phyloP scores from a whole-genome alignment of 192 early-diverging fungal species.

The Pilaira anomala region DNA sequence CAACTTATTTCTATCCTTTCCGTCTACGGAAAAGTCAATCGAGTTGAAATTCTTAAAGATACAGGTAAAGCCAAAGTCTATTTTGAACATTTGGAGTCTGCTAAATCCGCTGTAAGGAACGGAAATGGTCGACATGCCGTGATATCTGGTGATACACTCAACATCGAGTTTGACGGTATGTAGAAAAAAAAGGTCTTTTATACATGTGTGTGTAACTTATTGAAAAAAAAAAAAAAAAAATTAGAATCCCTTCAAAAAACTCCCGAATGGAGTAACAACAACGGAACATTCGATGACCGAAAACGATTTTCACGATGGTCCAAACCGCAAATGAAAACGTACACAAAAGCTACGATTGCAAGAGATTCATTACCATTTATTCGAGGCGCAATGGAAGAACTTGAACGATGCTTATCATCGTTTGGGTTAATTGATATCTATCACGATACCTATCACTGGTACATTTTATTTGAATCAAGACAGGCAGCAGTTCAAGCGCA shows the following conservation, averaged over 20 bases:
- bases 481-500: slow-evolving; percentile 38
- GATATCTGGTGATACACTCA: slow-evolving; percentile 22
- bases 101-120: slow-evolving; percentile 42
- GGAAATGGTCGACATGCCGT: slow-evolving; percentile 39
- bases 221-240: neutral
- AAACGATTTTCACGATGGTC: too few relatives aligned
- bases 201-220: neutral
- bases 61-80: slow-evolving; percentile 46
- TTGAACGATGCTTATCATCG: slow-evolving; percentile 41
- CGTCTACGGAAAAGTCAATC: slow-evolving; percentile 47
- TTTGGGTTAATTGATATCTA: slow-evolving; percentile 45
- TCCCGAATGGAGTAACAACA: neutral
- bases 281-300: too few relatives aligned
- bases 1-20: slow-evolving; percentile 40
- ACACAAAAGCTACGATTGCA: neutral
- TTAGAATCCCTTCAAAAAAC: neutral
- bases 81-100: slow-evolving; percentile 39
- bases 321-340: neutral
- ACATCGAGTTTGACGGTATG: slow-evolving; percentile 40
- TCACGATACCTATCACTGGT: slow-evolving; percentile 52
- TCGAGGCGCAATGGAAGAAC: slow-evolving; percentile 44
- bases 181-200: neutral
- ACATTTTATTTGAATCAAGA: slow-evolving; percentile 44
- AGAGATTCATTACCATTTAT: slow-evolving; percentile 37
- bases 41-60: slow-evolving; percentile 43